Evolutionary conservation across 2,329 filamentous ascomycete species (phyloP), one percentile per base, ranked within the genome.

Genomic region (Penicillium hesseltinei): DNA sequence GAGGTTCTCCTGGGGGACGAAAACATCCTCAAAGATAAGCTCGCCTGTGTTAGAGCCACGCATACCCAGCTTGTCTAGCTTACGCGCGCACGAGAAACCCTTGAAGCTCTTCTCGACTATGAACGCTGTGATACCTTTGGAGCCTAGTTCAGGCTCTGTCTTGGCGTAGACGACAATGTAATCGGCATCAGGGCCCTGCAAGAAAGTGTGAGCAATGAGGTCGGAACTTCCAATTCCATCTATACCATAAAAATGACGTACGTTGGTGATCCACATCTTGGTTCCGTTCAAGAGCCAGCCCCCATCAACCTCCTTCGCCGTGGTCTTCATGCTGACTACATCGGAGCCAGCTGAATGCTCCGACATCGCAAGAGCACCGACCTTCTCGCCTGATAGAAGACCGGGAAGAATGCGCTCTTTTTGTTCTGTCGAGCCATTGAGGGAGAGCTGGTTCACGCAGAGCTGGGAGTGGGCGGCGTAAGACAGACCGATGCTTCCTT

Each of bases 191-290:
- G 93, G 93, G 5, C 93, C 86, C 75, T 77, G 39, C 1, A 15
- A 17, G 4, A 35, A 13, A 50, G 13, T 71, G 29, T 57, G 38
- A 45, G 31, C 40, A 19, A 21, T n/a, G 5, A 0, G 17, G 1
- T 27, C 21, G 8, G 25, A 11, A 10, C 2, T n/a, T 40, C 2
- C 1, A 15, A 15, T 29, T 9, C 19, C 19, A n/a, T 31, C 17
- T 47, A 57, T 9, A 8, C 10, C 6, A 21, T 4, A 11, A 17
- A 29, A 29, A 15, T n/a, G 19, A 67, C 75, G 43, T 65, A 83
- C 91, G 76, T 99, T 99, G 61, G 93, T 99, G 73, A 99, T 99
- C 93, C 93, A 99, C 93, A 97, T 97, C 82, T 99, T 97, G 59
- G 88, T 90, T 33, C 92, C 93, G 69, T 92, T 91, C 54, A 99